Evolutionary conservation across 1,139 yeast species (phyloP).

Genomic region (Nakaseomyces nivariensis): DNA sequence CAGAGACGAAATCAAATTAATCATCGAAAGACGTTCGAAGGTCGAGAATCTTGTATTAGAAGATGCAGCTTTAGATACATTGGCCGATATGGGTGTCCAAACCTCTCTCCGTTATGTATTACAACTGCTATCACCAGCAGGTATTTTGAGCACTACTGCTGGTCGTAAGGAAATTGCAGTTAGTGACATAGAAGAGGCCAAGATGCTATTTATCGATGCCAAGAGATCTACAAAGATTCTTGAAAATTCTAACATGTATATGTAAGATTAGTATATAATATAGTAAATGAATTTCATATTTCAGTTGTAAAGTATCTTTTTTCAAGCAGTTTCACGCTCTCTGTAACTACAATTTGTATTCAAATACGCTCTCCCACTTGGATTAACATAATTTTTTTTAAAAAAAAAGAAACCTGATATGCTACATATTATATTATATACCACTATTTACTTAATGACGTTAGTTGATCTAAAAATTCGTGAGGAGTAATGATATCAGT

Average conservation of each 20-base stretch:
- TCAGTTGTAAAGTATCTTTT: no score
- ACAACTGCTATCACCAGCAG: slow-evolving; percentile 86
- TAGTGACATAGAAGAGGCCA: slow-evolving; percentile 79
- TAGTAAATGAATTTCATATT: no score
- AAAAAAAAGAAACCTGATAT: slow-evolving; percentile 3
- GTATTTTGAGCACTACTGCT: slow-evolving; percentile 63
- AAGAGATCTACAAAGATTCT: slow-evolving; percentile 73
- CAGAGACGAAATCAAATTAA: slow-evolving; percentile 71
- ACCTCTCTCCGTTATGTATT: slow-evolving; percentile 86
- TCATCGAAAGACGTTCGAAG: slow-evolving; percentile 69
- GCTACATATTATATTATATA: not conserved
- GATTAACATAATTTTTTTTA: no score
- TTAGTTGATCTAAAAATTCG: slow-evolving; percentile 64
- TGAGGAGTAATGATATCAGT: slow-evolving; percentile 71
- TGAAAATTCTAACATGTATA: slow-evolving; percentile 33
- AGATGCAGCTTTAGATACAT: slow-evolving; percentile 57
- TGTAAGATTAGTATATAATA: slow-evolving; percentile 11
- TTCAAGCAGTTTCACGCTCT: no score
- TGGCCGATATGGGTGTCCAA: slow-evolving; percentile 60
- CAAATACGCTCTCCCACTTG: no score
- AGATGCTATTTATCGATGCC: slow-evolving; percentile 77
- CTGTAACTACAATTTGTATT: no score
- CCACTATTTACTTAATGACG: not conserved
- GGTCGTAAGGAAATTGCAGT: slow-evolving; percentile 62
- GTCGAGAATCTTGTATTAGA: slow-evolving; percentile 62